Evolutionary conservation across 371 early-diverging fungal genomes (phyloP).

Genomic region (Mortierella sp.): DNA sequence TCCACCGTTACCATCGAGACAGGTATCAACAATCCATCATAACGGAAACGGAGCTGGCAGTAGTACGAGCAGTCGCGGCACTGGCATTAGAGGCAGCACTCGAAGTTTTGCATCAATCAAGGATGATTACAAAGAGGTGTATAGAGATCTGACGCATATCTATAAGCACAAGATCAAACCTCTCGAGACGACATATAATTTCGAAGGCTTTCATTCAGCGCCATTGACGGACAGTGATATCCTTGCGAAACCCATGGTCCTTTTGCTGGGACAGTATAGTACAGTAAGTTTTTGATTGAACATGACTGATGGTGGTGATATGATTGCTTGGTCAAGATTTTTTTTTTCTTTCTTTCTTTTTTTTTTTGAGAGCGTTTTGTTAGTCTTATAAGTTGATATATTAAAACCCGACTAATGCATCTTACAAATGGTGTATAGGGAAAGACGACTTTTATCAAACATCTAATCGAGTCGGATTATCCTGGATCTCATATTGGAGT

Average conservation of each 20-base stretch:
- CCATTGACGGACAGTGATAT: slow-evolving; percentile 85
- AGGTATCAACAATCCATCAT: slow-evolving; percentile 19
- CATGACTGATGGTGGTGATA: not conserved
- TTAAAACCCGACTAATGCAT: not conserved
- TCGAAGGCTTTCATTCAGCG: slow-evolving; percentile 85
- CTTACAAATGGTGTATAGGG: slow-evolving; percentile 60
- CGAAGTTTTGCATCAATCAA: slow-evolving; percentile 10
- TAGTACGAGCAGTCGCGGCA: not conserved
- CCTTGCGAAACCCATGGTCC: slow-evolving; percentile 86
- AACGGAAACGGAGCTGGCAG: slow-evolving; percentile 3
- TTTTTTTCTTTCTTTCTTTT: not conserved
- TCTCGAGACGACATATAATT: slow-evolving; percentile 80
- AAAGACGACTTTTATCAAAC: slow-evolving; percentile 88
- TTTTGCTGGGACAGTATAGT: slow-evolving; percentile 89
- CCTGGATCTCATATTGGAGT: slow-evolving; percentile 90
- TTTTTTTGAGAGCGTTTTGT: not conserved
- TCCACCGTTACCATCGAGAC: slow-evolving; percentile 30
- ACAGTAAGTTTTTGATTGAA: slow-evolving; percentile 60
- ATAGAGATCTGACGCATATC: slow-evolving; percentile 73
- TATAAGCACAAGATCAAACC: slow-evolving; percentile 81
- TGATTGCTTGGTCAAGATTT: not conserved
- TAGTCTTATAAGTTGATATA: too few relatives aligned
- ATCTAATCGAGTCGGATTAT: slow-evolving; percentile 84
- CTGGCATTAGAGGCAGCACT: not conserved
- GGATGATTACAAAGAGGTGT: slow-evolving; percentile 69